Conservation (phyloP, 768 basidiomycete genomes). For the Boletus insuetus region DNA sequence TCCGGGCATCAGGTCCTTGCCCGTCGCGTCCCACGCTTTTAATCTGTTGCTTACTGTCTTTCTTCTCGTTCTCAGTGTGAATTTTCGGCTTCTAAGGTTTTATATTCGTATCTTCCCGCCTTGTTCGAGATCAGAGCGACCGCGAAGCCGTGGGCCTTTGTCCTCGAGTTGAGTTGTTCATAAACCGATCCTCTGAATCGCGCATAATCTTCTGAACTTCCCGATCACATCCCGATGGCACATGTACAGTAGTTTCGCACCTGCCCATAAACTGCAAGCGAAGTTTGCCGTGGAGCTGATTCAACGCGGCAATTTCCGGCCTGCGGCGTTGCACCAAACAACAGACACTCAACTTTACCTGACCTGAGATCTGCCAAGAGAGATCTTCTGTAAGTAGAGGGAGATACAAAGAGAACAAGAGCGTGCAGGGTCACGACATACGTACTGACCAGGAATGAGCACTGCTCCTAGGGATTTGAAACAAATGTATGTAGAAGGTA, state of each 20-base stretch:
- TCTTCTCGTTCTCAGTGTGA: not conserved
- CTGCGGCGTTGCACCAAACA: no score
- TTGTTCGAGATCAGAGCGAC: not conserved
- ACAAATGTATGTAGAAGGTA: not conserved
- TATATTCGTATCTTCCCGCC: not conserved
- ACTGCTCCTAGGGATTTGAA: constrained; percentile 4
- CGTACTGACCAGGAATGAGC: not conserved
- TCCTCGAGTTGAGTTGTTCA: not conserved
- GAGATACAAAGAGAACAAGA: not conserved
- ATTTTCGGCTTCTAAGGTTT: not conserved
- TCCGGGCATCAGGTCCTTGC: not conserved
- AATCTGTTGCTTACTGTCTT: not conserved
- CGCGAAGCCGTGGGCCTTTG: not conserved
- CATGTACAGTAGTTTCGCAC: no score
- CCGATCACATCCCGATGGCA: not conserved
- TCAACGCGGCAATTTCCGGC: not conserved
- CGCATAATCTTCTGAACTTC: not conserved
- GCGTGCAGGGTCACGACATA: not conserved
- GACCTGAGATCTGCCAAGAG: not conserved
- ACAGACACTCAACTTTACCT: no score
- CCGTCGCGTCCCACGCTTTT: constrained; percentile 6
- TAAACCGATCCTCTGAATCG: constrained; percentile 3
- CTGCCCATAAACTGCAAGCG: no score
- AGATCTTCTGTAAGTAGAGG: not conserved
- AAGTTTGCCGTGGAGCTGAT: no score